A percentile compares a stretch with the other conserved stretches of the same genome.
Conservation (phyloP, 2,329 filamentous ascomycete genomes). For the Xylaria sp. region DNA sequence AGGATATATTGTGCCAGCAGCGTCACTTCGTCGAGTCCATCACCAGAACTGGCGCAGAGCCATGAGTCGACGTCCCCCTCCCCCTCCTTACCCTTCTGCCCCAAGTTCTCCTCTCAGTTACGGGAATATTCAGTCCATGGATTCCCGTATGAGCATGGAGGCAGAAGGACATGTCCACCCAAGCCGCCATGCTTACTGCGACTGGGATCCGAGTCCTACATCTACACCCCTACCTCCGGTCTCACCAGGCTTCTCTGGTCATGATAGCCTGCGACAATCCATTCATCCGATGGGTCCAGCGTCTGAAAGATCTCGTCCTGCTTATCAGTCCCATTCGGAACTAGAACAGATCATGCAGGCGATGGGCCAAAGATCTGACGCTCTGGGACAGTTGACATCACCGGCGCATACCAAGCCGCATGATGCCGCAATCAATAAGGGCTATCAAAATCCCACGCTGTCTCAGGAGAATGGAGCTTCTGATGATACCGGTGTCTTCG, state of each 20-base stretch:
- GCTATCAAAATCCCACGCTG: conserved; percentile 5
- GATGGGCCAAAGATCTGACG: background rate
- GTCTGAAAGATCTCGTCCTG: conserved; percentile 7
- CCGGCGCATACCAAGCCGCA: background rate
- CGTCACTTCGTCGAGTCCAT: background rate
- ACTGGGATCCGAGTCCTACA: background rate
- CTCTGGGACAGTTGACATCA: background rate
- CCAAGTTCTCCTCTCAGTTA: background rate
- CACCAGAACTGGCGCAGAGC: background rate
- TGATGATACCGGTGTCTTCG: background rate
- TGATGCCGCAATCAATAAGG: background rate
- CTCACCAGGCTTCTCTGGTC: conserved; percentile 7
- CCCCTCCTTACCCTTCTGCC: background rate
- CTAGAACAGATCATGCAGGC: background rate
- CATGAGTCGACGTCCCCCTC: background rate
- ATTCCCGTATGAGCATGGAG: background rate
- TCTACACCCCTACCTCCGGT: background rate
- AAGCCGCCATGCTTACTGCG: background rate
- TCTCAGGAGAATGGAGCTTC: background rate
- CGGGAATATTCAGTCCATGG: background rate
- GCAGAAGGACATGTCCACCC: background rate
- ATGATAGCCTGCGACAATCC: conserved; percentile 25
- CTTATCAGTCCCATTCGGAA: background rate
- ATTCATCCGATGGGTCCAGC: conserved; percentile 31
- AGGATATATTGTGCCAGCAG: background rate